These are phyloP conservation scores for Umbilicus rupestris DNA, from an alignment of 164 flowering plant species.

Conservation along the genomic window DNA sequence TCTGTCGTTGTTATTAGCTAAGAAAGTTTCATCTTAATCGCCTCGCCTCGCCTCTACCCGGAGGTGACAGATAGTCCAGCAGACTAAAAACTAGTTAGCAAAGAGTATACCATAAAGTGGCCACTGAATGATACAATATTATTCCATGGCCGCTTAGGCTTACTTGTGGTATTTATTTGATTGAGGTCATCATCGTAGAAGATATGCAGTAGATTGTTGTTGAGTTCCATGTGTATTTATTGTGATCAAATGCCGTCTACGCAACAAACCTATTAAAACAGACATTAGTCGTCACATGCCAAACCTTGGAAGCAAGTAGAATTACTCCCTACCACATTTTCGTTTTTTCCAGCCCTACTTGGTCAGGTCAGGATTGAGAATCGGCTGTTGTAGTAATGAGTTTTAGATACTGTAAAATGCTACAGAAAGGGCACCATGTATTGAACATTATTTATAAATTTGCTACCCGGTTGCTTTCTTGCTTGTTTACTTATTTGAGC, in stretches of 20 bases:
- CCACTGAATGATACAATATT: not conserved
- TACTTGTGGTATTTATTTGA: too few relatives aligned
- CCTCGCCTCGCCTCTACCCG: not conserved
- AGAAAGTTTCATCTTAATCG: not conserved
- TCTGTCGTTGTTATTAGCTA: not conserved
- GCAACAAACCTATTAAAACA: not conserved
- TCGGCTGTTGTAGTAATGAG: not conserved
- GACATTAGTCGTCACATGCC: not conserved
- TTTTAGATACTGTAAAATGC: not conserved
- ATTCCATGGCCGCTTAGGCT: not conserved
- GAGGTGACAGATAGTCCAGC: not conserved
- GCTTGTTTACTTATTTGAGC: not conserved
- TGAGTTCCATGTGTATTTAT: not conserved
- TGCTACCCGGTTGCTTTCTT: not conserved
- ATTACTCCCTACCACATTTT: not conserved
- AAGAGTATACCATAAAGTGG: not conserved
- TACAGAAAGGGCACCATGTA: not conserved
- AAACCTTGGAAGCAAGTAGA: conserved; percentile 5
- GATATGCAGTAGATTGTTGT: not conserved
- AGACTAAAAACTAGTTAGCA: not conserved
- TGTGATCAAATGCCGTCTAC: not conserved
- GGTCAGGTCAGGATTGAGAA: not conserved
- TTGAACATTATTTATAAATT: not conserved
- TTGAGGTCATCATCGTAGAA: not conserved
- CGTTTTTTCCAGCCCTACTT: not conserved